Evolutionary conservation across 106 monocot species (phyloP).

Genomic region (Agapanthus africanus): DNA sequence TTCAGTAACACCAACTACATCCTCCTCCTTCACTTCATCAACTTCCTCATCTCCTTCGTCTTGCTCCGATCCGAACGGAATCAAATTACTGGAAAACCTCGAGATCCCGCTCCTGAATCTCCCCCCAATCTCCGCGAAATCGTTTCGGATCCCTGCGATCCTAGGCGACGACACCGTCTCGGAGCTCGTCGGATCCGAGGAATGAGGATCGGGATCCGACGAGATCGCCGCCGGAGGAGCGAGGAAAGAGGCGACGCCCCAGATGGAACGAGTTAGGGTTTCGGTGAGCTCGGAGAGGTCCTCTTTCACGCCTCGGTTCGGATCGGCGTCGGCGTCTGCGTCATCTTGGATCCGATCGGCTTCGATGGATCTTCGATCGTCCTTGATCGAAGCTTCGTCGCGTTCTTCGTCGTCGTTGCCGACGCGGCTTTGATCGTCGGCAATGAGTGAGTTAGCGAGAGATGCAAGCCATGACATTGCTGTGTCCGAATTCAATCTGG

Average conservation of each 20-base stretch:
- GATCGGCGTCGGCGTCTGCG: background rate
- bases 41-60: constrained; percentile 32
- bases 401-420: too few relatives aligned
- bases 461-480: too few relatives aligned
- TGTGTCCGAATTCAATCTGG: too few relatives aligned
- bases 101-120: constrained; percentile 66
- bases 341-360: too few relatives aligned
- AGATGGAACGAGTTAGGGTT: constrained; percentile 65
- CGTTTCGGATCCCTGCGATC: constrained; percentile 46
- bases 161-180: background rate
- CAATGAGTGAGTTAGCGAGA: too few relatives aligned
- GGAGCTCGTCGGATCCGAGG: constrained; percentile 1
- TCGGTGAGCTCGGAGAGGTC: constrained; percentile 84
- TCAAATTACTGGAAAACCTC: constrained; percentile 51
- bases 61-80: constrained; percentile 43
- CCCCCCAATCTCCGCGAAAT: constrained; percentile 74
- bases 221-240: background rate
- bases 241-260: constrained; percentile 93
- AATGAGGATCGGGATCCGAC: background rate
- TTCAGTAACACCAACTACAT: constrained; percentile 54
- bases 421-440: too few relatives aligned
- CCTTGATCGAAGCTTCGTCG: too few relatives aligned
- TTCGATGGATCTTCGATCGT: too few relatives aligned
- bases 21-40: background rate
- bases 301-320: constrained; percentile 64